Base-by-base conservation (phyloP, 1,139 yeast species). In the Debaryomyces udenii region DNA sequence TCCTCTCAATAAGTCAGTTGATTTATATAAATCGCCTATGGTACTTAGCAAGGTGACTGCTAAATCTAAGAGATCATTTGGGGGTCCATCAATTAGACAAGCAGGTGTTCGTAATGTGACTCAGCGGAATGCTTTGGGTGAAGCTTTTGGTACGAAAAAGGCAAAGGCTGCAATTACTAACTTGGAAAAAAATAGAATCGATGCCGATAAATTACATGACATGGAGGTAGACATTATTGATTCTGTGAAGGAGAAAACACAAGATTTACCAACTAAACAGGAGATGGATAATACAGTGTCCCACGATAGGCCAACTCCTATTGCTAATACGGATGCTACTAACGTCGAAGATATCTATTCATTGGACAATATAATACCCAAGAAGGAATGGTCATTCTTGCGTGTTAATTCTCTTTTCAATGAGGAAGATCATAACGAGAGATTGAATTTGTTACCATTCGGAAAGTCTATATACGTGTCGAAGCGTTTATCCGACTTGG, bases 91-190 rank as follows among this genome's bases (percentile, higher is more conserved):
- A 20, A 72, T 86, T 45, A 80, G 75, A 62, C 81, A 76, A 53
- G 63, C 67, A 27, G 81, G 83, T 46, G 70, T 74, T 10, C 74
- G 81, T 55, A 67, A 71, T 51, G 64, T 73, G 31, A 70, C 72
- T 10, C 88, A 86, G 65, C 78, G 96, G 61, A 86, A 79, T 48
- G 87, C 88, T 3, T 76, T 93, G 56, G 99, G 99, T 58, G 93
- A 89, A 64, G 94, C 95, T 2, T 93, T 93, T 53, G 99, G 99
- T 76, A 91, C 99, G 46, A 89, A 88, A 68, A 91, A 84, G 67
- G 97, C 98, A 46, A 91, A 89, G 68, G 86, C 88, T 56, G 96
- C 96, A 28, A 87, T 94, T 58, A 72, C 80, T 39, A 91, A 85
- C 60, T 65, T 82, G 57, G 94, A 85, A 58, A 80, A 86, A 63